A percentile compares a stretch with the other conserved stretches of the same genome.
phyloP scores from a whole-genome alignment of 2,329 filamentous ascomycete species.

The Aspergillus phoenicis region DNA sequence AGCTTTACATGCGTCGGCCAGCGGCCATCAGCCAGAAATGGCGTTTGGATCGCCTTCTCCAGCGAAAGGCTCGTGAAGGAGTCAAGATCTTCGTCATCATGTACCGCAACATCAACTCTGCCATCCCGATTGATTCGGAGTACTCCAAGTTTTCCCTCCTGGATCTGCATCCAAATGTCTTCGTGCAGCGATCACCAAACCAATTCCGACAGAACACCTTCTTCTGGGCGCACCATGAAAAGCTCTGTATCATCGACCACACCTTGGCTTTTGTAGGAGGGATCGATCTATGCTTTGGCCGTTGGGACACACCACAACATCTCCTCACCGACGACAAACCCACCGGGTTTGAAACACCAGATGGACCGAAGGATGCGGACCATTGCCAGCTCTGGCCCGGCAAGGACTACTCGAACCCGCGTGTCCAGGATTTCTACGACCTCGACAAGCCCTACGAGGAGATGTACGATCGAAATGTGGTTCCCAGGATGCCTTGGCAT shows the following conservation, averaged over 20 bases:
- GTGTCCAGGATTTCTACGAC: constrained; percentile 91
- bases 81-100: constrained; percentile 98
- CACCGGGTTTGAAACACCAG: constrained; percentile 83
- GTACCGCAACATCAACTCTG: constrained; percentile 96
- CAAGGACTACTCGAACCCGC: constrained; percentile 96
- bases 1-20: constrained; percentile 91
- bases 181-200: constrained; percentile 93
- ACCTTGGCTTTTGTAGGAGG: constrained; percentile 94
- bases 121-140: constrained; percentile 95
- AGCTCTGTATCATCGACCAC: constrained; percentile 95
- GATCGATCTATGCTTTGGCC: constrained; percentile 93
- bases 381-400: constrained; percentile 96
- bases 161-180: constrained; percentile 93
- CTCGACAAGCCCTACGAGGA: constrained; percentile 95
- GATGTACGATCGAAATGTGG: constrained; percentile 91
- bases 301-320: constrained; percentile 97
- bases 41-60: constrained; percentile 89
- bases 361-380: constrained; percentile 79
- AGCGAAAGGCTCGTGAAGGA: constrained; percentile 88
- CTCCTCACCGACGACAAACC: constrained; percentile 88
- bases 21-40: constrained; percentile 97
- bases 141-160: constrained; percentile 96
- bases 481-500: constrained; percentile 97
- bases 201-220: constrained; percentile 99
- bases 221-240: constrained; percentile 99